A percentile compares a stretch with the other conserved stretches of the same genome.
These are phyloP conservation scores for Suillus clintonianus DNA, from an alignment of 768 basidiomycete species.

Conservation along the genomic window DNA sequence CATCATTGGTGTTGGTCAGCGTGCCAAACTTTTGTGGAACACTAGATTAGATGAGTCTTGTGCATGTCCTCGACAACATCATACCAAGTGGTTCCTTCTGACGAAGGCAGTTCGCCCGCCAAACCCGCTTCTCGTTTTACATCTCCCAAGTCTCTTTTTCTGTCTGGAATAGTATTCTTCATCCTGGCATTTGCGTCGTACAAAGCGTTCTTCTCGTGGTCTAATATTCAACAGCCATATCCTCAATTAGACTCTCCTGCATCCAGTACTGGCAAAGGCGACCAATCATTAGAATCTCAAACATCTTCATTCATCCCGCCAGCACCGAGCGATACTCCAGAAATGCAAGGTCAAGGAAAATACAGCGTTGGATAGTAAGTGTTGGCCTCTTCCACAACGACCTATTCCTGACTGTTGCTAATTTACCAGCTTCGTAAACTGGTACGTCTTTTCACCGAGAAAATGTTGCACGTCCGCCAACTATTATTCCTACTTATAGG, in stretches of 20 bases:
- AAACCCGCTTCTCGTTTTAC: conserved; percentile 26
- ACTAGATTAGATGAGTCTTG: not conserved
- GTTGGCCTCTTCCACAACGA: not conserved
- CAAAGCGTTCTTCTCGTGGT: conserved; percentile 36
- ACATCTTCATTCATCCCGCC: conserved; percentile 9
- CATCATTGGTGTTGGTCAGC: not conserved
- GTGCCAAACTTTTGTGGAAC: conserved; percentile 1
- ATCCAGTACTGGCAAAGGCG: conserved; percentile 15
- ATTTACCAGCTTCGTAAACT: conserved; percentile 68
- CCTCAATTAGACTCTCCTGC: conserved; percentile 1
- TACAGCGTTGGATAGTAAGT: conserved; percentile 83
- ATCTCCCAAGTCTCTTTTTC: conserved; percentile 32
- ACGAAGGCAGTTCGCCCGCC: conserved; percentile 17
- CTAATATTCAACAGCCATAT: not conserved
- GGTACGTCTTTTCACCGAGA: conserved; percentile 41
- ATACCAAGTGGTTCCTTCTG: conserved; percentile 20
- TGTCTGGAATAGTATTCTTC: conserved; percentile 35
- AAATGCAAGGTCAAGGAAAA: conserved; percentile 52
- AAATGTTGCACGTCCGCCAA: not conserved
- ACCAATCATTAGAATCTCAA: conserved; percentile 13
- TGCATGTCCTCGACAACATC: conserved; percentile 21
- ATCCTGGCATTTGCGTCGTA: conserved; percentile 43
- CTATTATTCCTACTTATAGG: conserved; percentile 44
- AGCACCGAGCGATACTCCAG: conserved; percentile 3
- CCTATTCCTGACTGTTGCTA: conserved; percentile 11